Base-by-base conservation (phyloP, 352 stramenopile species). In the Pythium brachiatum region DNA sequence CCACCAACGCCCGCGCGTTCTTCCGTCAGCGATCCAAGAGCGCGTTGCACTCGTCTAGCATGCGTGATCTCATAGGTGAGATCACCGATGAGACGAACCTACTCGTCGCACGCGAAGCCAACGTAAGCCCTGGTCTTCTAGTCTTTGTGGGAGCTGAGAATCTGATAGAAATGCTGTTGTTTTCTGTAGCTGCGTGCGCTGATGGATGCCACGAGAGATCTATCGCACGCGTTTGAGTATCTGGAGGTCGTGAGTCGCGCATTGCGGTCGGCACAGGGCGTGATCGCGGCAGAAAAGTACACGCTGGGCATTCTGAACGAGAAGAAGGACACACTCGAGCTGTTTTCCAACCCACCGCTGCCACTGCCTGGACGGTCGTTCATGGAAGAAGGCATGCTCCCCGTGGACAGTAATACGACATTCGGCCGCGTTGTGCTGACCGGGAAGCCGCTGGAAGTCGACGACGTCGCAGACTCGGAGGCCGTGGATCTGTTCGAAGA, bases 381-480 rank as follows among this genome's bases (percentile, higher is more conserved):
- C 48, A 76, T 89, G 52, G 79, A 89, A 41, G 81, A 89, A 70
- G 79, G 76, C 32, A 72, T 60, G 18, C 58, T 88, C 4, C 54
- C 75, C 0, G 73, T 74, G 0, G 81, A 90, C 53, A 86, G 77
- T 46, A 66, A 77, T 0, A 90, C 81, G 23, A 81, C 82, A 7
- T 90, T 81, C 34, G 79, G 75, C 2, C 81, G 80, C n/a, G 81
- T 90, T 13, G 69, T 88, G 54, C 81, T 90, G 81, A 86, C 80
- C 1, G 78, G 68, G 15, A 78, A 81, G 53, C 62, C 68, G 53
- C 72, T 86, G 50, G 59, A 74, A 32, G 84, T 88, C 43, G 74
- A 78, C 26, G 74, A 86, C 20, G 78, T 79, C 68, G 68, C 72
- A 53, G 53, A 70, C 29, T 64, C 77, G 3, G 78, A 88, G 41